phyloP scores from a whole-genome alignment of 2,329 filamentous ascomycete species.

The Penicillium palitans region DNA sequence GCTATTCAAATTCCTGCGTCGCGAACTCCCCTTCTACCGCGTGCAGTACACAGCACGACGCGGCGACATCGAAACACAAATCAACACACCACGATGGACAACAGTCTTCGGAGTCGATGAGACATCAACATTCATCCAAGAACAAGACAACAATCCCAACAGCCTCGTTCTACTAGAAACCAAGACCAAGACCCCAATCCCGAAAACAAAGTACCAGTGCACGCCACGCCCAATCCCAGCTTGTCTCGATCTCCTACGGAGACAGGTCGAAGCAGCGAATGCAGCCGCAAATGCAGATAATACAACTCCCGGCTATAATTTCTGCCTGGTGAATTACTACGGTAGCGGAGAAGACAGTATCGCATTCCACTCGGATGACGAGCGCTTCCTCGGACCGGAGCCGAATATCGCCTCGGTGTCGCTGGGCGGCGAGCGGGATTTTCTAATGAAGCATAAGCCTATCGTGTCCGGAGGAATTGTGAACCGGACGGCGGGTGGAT shows the following conservation, averaged over 20 bases:
- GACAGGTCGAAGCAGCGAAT: constrained; percentile 62
- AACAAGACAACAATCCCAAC: constrained; percentile 8
- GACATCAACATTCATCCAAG: constrained; percentile 58
- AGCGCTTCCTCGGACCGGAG: constrained; percentile 68
- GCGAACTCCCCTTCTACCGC: constrained; percentile 72
- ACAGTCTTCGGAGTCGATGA: constrained; percentile 64
- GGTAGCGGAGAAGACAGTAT: constrained; percentile 75
- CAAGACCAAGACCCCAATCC: constrained; percentile 42
- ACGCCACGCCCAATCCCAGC: constrained; percentile 68
- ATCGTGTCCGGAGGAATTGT: constrained; percentile 22
- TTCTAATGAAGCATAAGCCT: constrained; percentile 77
- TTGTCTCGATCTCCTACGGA: constrained; percentile 65
- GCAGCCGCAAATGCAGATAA: not conserved
- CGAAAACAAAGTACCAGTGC: constrained; percentile 56
- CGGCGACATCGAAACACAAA: constrained; percentile 60
- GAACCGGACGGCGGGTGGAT: constrained; percentile 18
- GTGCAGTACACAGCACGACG: constrained; percentile 73
- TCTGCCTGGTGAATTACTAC: constrained; percentile 82
- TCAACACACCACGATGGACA: constrained; percentile 63
- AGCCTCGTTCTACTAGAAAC: constrained; percentile 38
- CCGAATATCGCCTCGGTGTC: constrained; percentile 75
- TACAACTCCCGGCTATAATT: constrained; percentile 68
- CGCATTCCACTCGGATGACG: constrained; percentile 77
- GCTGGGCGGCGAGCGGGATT: constrained; percentile 70
- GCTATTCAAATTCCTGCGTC: constrained; percentile 69